phyloP scores from a whole-genome alignment of 176 grass and related monocot species.

The Triticum aestivum region IWGSC_CS_RefSeq_v2.1 NC_057795.1:670787493-670787992 shows the following conservation, averaged over 20 bases:
- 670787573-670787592: not conserved
- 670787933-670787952: too few species aligned
- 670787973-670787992: too few species aligned
- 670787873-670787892: too few species aligned
- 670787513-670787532: not conserved
- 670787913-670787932: too few species aligned
- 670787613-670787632: not conserved
- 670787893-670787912: too few species aligned
- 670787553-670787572: slow-evolving; percentile 33
- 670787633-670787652: not conserved
- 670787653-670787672: too few species aligned
- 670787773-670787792: not conserved
- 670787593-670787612: not conserved
- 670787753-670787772: not conserved
- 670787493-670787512: not conserved
- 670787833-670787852: too few species aligned
- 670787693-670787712: not conserved
- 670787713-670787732: not conserved
- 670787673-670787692: not conserved
- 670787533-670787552: not conserved
- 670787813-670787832: not conserved
- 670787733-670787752: not conserved
- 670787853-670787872: too few species aligned
- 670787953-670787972: too few species aligned
- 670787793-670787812: not conserved